A percentile compares a stretch with the other conserved stretches of the same genome.
Evolutionary conservation across 768 basidiomycete species (phyloP).

Genomic region (Amanita inopinata): DNA sequence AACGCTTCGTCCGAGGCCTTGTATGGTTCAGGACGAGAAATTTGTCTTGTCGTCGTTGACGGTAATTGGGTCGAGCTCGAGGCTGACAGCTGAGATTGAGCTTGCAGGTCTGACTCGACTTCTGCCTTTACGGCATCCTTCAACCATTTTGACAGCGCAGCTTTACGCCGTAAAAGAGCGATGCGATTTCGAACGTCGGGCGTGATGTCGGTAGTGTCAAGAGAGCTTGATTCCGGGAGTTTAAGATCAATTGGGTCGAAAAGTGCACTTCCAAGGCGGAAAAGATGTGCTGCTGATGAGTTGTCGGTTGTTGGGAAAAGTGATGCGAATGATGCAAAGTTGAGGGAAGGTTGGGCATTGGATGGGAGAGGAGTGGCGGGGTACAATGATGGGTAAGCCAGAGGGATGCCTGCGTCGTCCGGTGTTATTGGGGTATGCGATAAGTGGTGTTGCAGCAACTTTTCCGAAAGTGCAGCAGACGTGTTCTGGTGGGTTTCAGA

Average conservation of each 20-base stretch:
- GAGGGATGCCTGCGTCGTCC: constrained; percentile 64
- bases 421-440: constrained; percentile 59
- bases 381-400: constrained; percentile 50
- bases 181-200: constrained; percentile 57
- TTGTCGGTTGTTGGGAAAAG: constrained; percentile 65
- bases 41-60: not conserved
- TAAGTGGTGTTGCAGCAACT: constrained; percentile 70
- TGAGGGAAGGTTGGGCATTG: constrained; percentile 33
- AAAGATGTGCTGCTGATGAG: constrained; percentile 69
- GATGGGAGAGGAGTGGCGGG: constrained; percentile 18
- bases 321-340: constrained; percentile 69
- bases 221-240: constrained; percentile 21
- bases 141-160: constrained; percentile 79
- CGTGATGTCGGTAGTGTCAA: constrained; percentile 28
- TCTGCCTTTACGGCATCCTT: constrained; percentile 57
- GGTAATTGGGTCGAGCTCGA: not conserved
- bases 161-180: constrained; percentile 57
- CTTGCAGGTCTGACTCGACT: constrained; percentile 61
- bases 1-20: constrained; percentile 50
- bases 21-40: constrained; percentile 21
- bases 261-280: constrained; percentile 80
- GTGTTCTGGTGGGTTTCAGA: constrained; percentile 18
- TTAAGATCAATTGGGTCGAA: constrained; percentile 78
- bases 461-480: constrained; percentile 31
- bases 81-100: constrained; percentile 10